A percentile compares a stretch with the other conserved stretches of the same genome.
These are phyloP conservation scores for Colletotrichum shisoi DNA, from an alignment of 2,329 filamentous ascomycete genomes.

Conservation along the genomic window DNA sequence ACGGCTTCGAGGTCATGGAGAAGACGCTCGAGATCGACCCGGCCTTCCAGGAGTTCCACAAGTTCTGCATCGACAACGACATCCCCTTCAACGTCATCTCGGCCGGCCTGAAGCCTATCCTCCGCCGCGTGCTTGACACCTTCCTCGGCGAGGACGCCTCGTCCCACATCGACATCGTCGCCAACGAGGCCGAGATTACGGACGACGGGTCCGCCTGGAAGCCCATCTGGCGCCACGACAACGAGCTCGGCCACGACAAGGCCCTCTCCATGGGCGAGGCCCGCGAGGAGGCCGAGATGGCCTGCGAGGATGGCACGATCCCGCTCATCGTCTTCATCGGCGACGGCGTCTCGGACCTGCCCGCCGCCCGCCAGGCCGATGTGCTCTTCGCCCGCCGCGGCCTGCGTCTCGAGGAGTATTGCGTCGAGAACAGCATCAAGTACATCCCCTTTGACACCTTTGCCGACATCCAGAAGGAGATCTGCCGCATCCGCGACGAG, in stretches of 20 bases:
- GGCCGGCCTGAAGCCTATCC: conserved; percentile 70
- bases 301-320: conserved; percentile 67
- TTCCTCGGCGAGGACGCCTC: conserved; percentile 70
- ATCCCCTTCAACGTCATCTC: conserved; percentile 76
- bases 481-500: conserved; percentile 64
- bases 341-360: conserved; percentile 72
- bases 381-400: conserved; percentile 73
- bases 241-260: conserved; percentile 72
- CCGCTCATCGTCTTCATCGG: conserved; percentile 75
- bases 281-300: conserved; percentile 60
- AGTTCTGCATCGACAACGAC: conserved; percentile 67
- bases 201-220: conserved; percentile 68
- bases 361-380: conserved; percentile 71
- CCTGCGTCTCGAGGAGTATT: conserved; percentile 71
- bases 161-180: conserved; percentile 70
- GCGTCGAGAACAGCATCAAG: conserved; percentile 65
- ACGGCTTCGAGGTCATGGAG: conserved; percentile 72
- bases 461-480: conserved; percentile 68
- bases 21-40: conserved; percentile 68
- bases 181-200: conserved; percentile 70
- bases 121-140: conserved; percentile 67
- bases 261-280: conserved; percentile 69
- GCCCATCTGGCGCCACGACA: conserved; percentile 72
- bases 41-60: conserved; percentile 69
- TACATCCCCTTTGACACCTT: conserved; percentile 72